phyloP scores from a whole-genome alignment of 192 early-diverging fungal genomes.

The Chytriomyces sp. region DNA sequence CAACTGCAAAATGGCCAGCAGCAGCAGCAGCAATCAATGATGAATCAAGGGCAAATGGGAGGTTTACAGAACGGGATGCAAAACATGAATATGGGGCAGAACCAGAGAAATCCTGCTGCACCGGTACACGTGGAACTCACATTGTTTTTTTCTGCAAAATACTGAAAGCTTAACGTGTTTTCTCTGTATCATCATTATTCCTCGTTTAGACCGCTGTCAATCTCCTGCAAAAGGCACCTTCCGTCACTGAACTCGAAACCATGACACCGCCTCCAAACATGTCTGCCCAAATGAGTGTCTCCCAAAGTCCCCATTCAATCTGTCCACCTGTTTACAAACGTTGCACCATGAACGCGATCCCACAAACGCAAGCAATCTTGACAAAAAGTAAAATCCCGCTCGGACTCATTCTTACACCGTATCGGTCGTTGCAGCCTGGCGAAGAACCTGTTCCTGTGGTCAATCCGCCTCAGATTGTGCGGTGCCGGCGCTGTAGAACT shows the following conservation, averaged over 20 bases:
- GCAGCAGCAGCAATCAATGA: neutral
- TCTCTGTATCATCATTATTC: neutral
- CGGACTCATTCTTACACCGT: slow-evolving; percentile 90
- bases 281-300: slow-evolving; percentile 44
- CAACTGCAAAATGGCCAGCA: neutral
- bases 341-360: slow-evolving; percentile 88
- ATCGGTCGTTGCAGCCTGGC: slow-evolving; percentile 70
- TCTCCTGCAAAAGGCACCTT: slow-evolving; percentile 28
- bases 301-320: slow-evolving; percentile 61
- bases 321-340: slow-evolving; percentile 83
- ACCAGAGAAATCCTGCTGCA: slow-evolving; percentile 1
- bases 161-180: neutral
- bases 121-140: neutral
- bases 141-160: neutral
- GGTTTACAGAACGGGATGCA: slow-evolving; percentile 23
- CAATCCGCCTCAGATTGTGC: slow-evolving; percentile 86
- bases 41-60: neutral
- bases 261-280: slow-evolving; percentile 14
- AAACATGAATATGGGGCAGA: slow-evolving; percentile 33
- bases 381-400: slow-evolving; percentile 90
- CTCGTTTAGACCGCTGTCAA: neutral
- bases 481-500: slow-evolving; percentile 91
- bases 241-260: slow-evolving; percentile 17
- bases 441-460: slow-evolving; percentile 86
- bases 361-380: slow-evolving; percentile 79